Evolutionary conservation across 2,329 filamentous ascomycete species (phyloP), one percentile per base, ranked within the genome.

Genomic region (Exophiala calicioides): DNA sequence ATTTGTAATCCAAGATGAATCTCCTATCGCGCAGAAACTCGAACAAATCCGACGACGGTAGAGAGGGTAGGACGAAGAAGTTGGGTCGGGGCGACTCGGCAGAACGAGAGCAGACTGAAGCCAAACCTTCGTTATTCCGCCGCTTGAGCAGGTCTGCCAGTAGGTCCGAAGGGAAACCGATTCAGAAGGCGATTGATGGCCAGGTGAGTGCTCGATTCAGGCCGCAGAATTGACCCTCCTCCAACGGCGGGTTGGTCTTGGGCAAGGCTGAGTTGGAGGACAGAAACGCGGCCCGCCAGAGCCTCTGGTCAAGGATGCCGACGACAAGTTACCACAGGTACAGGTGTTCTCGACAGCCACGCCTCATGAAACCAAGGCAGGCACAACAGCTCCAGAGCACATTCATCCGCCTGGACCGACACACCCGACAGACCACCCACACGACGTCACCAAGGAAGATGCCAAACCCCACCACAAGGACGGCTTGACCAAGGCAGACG

Each of bases 401-500:
- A n/a, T n/a, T n/a, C n/a, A 27, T 18, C 4, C 24, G 12, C 24
- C 20, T 5, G 13, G 29, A 8, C 18, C 9, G 9, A 24, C 7
- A 30, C 5, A 31, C 15, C 20, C 27, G 16, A 31, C 33, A 18
- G 18, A 26, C 10, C 21, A 19, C 18, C 19, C 13, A 9, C 18
- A 6, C 1, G 15, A 15, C 20, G 36, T 12, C 12, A 32, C 4
- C 24, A 42, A 27, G 41, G 38, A 23, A 42, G 32, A 26, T n/a
- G n/a, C n/a, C 23, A 4, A 38, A 29, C 15, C 15, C 10, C 37
- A 27, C 26, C 39, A 38, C 13, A 12, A 24, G 8, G 30, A 31
- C 20, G 51, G 53, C 6, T 54, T 68, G 18, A 65, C 60, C 0
- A 64, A 63, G 31, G 59, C 65, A 24, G 69, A 72, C n/a, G 54